Percentiles rank a stretch among this genome's conserved stretches.
Conservation (phyloP, 202 grass and related monocot species). For the Setaria viridis region DNA sequence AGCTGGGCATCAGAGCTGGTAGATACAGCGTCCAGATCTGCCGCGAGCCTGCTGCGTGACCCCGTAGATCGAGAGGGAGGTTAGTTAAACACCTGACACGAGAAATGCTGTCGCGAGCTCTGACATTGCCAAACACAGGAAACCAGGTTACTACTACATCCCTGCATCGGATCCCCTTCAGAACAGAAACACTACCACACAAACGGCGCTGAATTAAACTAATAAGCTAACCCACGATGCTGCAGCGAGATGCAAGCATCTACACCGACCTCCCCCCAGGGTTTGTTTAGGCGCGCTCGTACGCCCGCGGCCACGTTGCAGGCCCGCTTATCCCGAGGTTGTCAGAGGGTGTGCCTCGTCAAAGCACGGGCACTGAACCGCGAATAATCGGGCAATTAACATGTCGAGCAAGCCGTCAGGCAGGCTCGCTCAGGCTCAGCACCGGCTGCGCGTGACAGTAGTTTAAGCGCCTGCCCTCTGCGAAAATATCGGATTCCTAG, state of each 20-base stretch:
- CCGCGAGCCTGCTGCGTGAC: too few relatives aligned
- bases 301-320: constrained; percentile 36
- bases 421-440: neutral
- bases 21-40: constrained; percentile 1
- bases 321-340: constrained; percentile 42
- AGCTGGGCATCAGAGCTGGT: constrained; percentile 17
- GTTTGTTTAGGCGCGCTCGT: neutral
- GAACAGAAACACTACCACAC: neutral
- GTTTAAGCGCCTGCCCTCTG: constrained; percentile 28
- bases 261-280: neutral
- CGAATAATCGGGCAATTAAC: constrained; percentile 44
- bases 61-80: constrained; percentile 24
- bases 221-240: neutral
- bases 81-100: constrained; percentile 43
- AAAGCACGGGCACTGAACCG: neutral
- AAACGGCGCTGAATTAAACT: neutral
- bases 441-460: constrained; percentile 35
- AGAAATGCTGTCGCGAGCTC: constrained; percentile 48
- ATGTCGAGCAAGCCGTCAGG: constrained; percentile 14
- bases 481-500: constrained; percentile 27
- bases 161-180: constrained; percentile 44
- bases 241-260: constrained; percentile 22
- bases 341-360: neutral
- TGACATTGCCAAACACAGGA: constrained; percentile 6
- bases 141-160: neutral